Base-by-base conservation (phyloP, 2,329 filamentous ascomycete species). In the Cladosporium cucumerinum region DNA sequence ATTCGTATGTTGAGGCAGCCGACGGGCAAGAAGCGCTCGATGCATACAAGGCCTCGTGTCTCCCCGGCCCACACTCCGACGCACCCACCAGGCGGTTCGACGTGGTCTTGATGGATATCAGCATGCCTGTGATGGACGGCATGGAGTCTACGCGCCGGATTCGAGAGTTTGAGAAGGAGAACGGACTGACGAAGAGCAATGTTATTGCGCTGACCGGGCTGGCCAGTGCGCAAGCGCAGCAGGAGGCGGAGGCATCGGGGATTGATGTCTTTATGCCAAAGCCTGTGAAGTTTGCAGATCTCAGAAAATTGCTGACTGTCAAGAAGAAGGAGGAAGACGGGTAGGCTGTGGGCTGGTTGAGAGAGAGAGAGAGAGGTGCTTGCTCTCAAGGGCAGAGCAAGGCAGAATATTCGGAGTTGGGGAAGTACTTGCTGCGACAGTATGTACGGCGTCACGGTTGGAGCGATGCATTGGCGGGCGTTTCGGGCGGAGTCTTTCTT, bases 1-100 rank as follows among this genome's bases (percentile, higher is more conserved):
- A 25, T 32, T 43, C 49, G 2, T 62, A 62, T 36, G 34, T 10
- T 10, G 60, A 62, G 32, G 83, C 82, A 1, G 73, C 72, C 23
- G 78, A 85, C 67, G 83, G 83, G 4, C 75, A 79, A 0, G 78
- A 84, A 69, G 83, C 83, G 2, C 78, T 85, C 0, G 73, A 82
- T 8, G 74, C 73, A 30, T 82, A 81, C 64, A 76, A 79, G 51
- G 57, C 70, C 72, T 3, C 66, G 69, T 2, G 73, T 72, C 18
- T 70, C 3, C 48, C 57, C 11, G 60, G 60, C 5, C 60, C 60
- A 16, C 26, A 55, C 23, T 55, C 49, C 0, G 36, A 62, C 34
- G 49, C 49, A 1, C 60, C 60, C 3, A 43, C 8, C 11, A 23
- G 60, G 10, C 23, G 73, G 0, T 79, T 78, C 60, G 78, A 79